These are phyloP conservation scores for Lithohypha guttulata DNA, from an alignment of 2,329 filamentous ascomycete species.

Conservation along the genomic window DNA sequence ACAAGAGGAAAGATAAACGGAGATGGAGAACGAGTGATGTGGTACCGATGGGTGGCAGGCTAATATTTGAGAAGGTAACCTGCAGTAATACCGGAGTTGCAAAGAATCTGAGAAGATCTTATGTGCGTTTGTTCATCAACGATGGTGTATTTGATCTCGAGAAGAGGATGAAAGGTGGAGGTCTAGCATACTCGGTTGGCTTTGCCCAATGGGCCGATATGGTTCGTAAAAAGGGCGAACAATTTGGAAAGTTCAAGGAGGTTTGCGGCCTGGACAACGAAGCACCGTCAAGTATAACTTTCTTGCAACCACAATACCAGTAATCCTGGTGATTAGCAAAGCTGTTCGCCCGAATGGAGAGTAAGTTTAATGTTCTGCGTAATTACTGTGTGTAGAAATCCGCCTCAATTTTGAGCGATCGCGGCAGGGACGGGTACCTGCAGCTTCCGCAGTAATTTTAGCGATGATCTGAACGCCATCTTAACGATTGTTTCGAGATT, in stretches of 20 bases:
- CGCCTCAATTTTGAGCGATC: too few relatives aligned
- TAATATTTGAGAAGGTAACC: slow-evolving; percentile 44
- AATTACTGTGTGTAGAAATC: too few relatives aligned
- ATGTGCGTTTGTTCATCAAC: slow-evolving; percentile 46
- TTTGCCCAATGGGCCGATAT: slow-evolving; percentile 34
- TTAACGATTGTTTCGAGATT: too few relatives aligned
- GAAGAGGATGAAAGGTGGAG: slow-evolving; percentile 3
- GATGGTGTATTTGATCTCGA: slow-evolving; percentile 42
- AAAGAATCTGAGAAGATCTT: slow-evolving; percentile 24
- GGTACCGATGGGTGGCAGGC: slow-evolving; percentile 46
- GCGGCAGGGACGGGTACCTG: too few relatives aligned
- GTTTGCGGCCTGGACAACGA: slow-evolving; percentile 37
- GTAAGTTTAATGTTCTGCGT: too few relatives aligned
- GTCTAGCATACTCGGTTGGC: slow-evolving; percentile 33
- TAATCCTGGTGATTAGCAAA: slow-evolving; percentile 5
- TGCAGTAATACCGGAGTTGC: slow-evolving; percentile 25
- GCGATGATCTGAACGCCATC: too few relatives aligned
- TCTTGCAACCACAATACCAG: slow-evolving; percentile 35
- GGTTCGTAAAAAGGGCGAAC: slow-evolving; percentile 31
- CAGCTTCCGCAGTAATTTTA: too few relatives aligned
- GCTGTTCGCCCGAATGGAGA: too few relatives aligned
- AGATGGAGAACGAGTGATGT: slow-evolving; percentile 46
- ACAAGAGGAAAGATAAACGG: slow-evolving; percentile 34
- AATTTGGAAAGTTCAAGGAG: slow-evolving; percentile 39
- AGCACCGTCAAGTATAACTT: slow-evolving; percentile 35